Base-by-base conservation (phyloP, 768 basidiomycete genomes). In the Pisolithus tinctorius region DNA sequence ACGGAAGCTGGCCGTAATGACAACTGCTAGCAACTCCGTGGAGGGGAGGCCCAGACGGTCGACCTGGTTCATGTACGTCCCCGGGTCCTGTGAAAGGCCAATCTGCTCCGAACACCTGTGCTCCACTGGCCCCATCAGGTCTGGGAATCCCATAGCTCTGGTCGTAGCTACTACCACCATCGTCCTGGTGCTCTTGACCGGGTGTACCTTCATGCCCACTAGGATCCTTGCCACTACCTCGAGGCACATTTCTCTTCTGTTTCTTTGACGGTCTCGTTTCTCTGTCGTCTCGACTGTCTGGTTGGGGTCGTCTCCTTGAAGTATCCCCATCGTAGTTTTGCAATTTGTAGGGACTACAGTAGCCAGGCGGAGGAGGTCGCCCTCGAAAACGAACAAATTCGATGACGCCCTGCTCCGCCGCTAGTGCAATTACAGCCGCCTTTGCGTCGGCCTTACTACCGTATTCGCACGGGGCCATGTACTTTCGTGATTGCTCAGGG, bases 371-470 rank as follows among this genome's bases (percentile, higher is more conserved):
- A 10, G 70, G 62, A 0, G 65, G 61, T 37, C 60, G 55, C 25
- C 81, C 81, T 25, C 64, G 71, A 58, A 79, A 82, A n/a, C 78
- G 76, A 23, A 86, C 61, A 42, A 83, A 74, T 53, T 86, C 83
- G 39, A 86, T 61, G 16, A 72, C 69, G 9, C 86, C 84, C 54
- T 75, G 63, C 54, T 80, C 69, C 14, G 74, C 77, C 3, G 83
- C 86, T 3, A 65, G 63, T 49, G 71, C 72, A 1, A 75, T 67
- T 10, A 78, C 83, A 13, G 80, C 83, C 14, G 73, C 67, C 61
- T 77, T 84, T 5, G 85, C 85, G 54, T 88, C 85, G 14, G 70
- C 69, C 57, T 81, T 82, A 27, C 68, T 76, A 39, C 76, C 71
- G 60, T 83, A 85, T 51, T 79, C 73, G 8, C 69, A 61, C 6